Evolutionary conservation across 2,329 filamentous ascomycete species (phyloP).

Genomic region (Fusarium sp.): DNA sequence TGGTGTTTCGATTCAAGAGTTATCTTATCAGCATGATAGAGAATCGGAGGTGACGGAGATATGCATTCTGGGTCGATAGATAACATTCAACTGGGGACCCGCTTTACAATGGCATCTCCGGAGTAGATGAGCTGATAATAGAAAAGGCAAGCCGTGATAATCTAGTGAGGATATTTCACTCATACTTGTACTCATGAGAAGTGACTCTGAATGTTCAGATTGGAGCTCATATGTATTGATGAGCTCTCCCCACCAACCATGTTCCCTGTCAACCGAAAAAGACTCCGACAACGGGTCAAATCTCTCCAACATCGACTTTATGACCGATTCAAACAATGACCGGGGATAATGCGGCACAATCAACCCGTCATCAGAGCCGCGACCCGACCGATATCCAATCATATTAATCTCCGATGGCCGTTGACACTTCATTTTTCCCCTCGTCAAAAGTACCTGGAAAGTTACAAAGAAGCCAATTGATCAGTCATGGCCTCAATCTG

Average conservation of each 20-base stretch:
- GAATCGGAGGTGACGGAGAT: conserved; percentile 37
- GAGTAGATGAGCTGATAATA: conserved; percentile 19
- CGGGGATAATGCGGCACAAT: conserved; percentile 15
- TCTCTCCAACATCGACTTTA: background rate
- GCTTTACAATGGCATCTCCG: conserved; percentile 29
- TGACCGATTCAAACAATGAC: background rate
- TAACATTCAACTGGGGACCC: conserved; percentile 14
- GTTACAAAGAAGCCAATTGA: conserved; percentile 11
- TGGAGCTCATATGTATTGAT: background rate
- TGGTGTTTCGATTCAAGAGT: background rate
- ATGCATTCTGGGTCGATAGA: conserved; percentile 22
- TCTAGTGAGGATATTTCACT: background rate
- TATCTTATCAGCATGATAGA: conserved; percentile 17
- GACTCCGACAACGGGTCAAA: background rate
- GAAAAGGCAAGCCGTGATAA: background rate
- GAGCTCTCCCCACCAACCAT: background rate
- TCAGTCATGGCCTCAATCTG: conserved; percentile 8
- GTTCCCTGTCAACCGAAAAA: conserved; percentile 16
- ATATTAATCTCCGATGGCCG: conserved; percentile 24
- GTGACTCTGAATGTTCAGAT: background rate
- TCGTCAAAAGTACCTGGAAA: conserved; percentile 20
- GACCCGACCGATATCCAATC: conserved; percentile 40
- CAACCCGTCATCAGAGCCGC: conserved; percentile 12
- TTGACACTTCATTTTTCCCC: background rate
- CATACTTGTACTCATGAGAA: background rate